Percentiles rank a stretch among this genome's conserved stretches.
Conservation (phyloP, 495 filamentous ascomycete genomes). For the Aspergillus coremiiformis region DNA sequence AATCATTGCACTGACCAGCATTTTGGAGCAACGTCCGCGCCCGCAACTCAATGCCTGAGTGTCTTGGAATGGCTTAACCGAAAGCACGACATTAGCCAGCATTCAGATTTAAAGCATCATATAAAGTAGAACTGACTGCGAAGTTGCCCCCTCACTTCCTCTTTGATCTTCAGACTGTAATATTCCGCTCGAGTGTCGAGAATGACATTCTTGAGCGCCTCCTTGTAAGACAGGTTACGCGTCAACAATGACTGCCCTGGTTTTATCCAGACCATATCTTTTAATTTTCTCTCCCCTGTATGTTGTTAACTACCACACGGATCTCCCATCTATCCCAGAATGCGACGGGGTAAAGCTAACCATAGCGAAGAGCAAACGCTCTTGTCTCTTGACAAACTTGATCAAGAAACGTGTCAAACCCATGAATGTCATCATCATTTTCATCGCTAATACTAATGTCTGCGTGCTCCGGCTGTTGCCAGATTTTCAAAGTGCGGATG, state of each 20-base stretch:
- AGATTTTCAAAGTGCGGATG: slow-evolving; percentile 18
- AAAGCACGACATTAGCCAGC: not conserved
- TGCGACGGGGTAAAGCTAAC: not conserved
- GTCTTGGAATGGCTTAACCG: slow-evolving; percentile 1
- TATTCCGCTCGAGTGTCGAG: not conserved
- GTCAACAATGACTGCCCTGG: not conserved
- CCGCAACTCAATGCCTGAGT: slow-evolving; percentile 3
- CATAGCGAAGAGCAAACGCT: slow-evolving; percentile 16
- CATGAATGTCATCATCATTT: slow-evolving; percentile 19
- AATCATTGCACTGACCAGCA: slow-evolving; percentile 9
- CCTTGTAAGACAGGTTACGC: not conserved
- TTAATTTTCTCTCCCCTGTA: not conserved
- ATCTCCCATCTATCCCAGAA: not conserved
- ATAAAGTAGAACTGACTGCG: not conserved
- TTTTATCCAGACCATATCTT: not conserved
- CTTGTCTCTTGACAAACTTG: slow-evolving; percentile 22
- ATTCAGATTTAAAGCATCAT: not conserved
- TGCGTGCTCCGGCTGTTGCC: slow-evolving; percentile 16
- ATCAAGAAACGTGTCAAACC: slow-evolving; percentile 28
- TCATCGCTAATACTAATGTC: slow-evolving; percentile 8
- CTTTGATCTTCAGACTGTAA: not conserved
- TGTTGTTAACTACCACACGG: not conserved
- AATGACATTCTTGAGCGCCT: not conserved
- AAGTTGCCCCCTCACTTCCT: not conserved
- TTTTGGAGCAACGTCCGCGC: slow-evolving; percentile 21